A percentile compares a stretch with the other conserved stretches of the same genome.
Conservation (phyloP, 495 filamentous ascomycete species). For the Daldinia vernicosa region DNA sequence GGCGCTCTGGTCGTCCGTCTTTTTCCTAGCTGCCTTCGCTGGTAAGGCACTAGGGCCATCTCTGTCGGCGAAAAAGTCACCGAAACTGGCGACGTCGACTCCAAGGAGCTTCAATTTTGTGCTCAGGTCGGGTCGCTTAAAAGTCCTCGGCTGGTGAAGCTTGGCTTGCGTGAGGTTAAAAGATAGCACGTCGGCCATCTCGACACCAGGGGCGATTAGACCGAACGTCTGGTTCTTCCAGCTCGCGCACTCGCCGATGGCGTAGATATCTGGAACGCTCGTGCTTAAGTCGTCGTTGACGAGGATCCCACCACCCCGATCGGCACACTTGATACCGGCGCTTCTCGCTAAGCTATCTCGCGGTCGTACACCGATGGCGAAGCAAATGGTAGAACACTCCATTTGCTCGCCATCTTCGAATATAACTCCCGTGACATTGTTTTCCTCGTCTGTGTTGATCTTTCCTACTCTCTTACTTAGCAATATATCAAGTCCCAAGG, state of each 20-base stretch:
- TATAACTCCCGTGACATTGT: constrained; percentile 75
- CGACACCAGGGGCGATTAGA: constrained; percentile 91
- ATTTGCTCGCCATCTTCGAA: constrained; percentile 89
- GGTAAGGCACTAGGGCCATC: constrained; percentile 84
- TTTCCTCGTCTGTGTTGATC: constrained; percentile 73
- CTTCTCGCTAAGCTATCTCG: constrained; percentile 80
- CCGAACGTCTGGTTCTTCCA: constrained; percentile 95
- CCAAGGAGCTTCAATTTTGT: constrained; percentile 94
- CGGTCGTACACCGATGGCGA: constrained; percentile 89
- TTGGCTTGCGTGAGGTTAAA: constrained; percentile 92
- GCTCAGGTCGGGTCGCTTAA: constrained; percentile 88
- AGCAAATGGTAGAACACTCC: constrained; percentile 86
- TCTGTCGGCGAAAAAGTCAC: constrained; percentile 94
- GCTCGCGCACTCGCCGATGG: constrained; percentile 93
- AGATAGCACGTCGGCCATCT: constrained; percentile 96
- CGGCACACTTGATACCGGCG: constrained; percentile 77
- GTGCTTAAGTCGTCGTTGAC: constrained; percentile 77
- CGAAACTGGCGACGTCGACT: constrained; percentile 94
- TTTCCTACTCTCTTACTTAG: constrained; percentile 78
- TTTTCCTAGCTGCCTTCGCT: constrained; percentile 52
- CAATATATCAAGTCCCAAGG: constrained; percentile 85
- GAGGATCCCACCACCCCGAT: constrained; percentile 80
- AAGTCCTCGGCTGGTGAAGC: constrained; percentile 71
- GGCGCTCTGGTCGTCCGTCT: constrained; percentile 53
- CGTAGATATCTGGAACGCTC: constrained; percentile 78